Evolutionary conservation across 768 basidiomycete genomes (phyloP), one percentile per base, ranked within the genome.

Genomic region (Collybiopsis confluens): DNA sequence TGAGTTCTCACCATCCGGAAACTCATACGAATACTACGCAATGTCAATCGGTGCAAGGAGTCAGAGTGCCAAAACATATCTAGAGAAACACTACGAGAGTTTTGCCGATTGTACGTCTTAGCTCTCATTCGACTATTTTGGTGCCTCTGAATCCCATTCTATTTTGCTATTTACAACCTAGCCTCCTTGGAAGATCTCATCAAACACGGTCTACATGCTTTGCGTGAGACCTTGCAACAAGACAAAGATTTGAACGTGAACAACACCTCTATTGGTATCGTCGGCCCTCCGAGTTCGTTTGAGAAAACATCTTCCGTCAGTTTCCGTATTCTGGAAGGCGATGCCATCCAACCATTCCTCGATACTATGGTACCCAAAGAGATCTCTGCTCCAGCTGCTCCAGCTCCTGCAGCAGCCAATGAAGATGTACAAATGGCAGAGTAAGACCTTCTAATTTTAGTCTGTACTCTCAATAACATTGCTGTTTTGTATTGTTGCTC

Each of bases 21-120:
- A 91, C 65, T 92, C 92, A 20, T 98, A 96, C 66, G 96, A 98
- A 69, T 99, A 98, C 72, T 92, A 85, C 66, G 97, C 97, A 45
- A 95, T 98, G 83, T 96, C 94, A 37, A 99, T 99, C 69, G 97
- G 97, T 48, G 96, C 96, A 13, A 84, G 97, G 47, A 94, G 90
- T 70, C 97, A 99, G 72, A 96, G 92, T 61, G 96, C 97, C 46
- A 98, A 98, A 73, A 99, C 97, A 11, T 99, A 98, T 69, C 77
- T 99, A 35, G 97, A 99, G 76, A 92, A 89, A 69, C 85, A 98
- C 65, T 97, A 85, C 63, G 88, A 91, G 68, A 81, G 77, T 62
- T 99, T 98, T 65, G 77, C 79, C 4, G 85, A 92, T 66, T 86
- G 94, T 97, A 59, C 27, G 56, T 49, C 20, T 46, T 54, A 9